These are phyloP conservation scores for Agrocybe praecox DNA, from an alignment of 768 basidiomycete genomes.

Conservation along the genomic window DNA sequence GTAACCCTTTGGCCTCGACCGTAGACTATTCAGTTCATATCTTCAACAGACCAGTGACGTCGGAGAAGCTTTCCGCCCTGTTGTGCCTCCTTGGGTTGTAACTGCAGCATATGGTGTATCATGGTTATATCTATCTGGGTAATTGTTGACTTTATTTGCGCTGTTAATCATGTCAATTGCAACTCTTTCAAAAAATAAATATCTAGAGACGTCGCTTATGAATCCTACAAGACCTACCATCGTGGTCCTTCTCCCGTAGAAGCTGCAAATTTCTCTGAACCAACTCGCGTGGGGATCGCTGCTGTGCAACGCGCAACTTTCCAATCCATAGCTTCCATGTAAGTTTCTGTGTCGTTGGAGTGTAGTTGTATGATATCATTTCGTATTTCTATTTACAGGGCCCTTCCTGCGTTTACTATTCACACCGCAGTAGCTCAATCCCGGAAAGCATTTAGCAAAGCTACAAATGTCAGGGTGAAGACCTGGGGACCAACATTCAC, in stretches of 20 bases:
- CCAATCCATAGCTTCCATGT: slow-evolving; percentile 85
- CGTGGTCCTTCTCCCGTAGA: slow-evolving; percentile 69
- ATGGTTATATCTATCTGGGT: slow-evolving; percentile 77
- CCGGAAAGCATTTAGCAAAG: slow-evolving; percentile 64
- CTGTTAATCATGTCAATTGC: neutral
- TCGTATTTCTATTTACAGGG: too few species aligned
- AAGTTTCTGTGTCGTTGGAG: slow-evolving; percentile 22
- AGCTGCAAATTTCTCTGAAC: slow-evolving; percentile 70
- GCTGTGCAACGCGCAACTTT: slow-evolving; percentile 79
- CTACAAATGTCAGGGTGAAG: slow-evolving; percentile 57
- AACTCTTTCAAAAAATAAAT: neutral
- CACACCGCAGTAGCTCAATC: slow-evolving; percentile 80
- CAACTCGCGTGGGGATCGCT: slow-evolving; percentile 65
- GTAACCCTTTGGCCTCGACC: slow-evolving; percentile 18
- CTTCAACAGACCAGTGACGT: slow-evolving; percentile 70
- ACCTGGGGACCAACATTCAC: slow-evolving; percentile 78
- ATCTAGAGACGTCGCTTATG: slow-evolving; percentile 74
- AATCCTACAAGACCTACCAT: slow-evolving; percentile 76
- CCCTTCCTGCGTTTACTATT: slow-evolving; percentile 82
- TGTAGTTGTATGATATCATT: slow-evolving; percentile 3
- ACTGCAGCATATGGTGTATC: slow-evolving; percentile 80
- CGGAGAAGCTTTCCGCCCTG: slow-evolving; percentile 82
- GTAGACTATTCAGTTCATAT: slow-evolving; percentile 19
- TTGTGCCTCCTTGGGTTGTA: slow-evolving; percentile 72
- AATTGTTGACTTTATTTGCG: slow-evolving; percentile 11